A percentile compares a stretch with the other conserved stretches of the same genome.
phyloP scores from a whole-genome alignment of 208 protist species.

The Wallacemonas sp. region DNA sequence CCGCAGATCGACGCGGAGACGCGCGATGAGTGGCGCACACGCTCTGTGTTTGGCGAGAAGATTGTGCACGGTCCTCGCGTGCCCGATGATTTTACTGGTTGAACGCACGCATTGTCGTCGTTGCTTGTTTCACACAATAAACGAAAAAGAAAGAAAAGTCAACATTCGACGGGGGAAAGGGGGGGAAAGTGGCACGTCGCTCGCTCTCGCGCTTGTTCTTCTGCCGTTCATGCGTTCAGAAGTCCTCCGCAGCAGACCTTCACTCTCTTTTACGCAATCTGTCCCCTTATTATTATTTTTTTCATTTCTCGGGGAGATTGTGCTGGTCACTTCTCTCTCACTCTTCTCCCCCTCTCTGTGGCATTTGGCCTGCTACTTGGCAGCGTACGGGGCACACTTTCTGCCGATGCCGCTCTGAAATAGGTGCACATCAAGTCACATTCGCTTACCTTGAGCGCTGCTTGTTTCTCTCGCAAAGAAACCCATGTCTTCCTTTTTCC shows the following conservation, averaged over 20 bases:
- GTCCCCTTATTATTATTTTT: not conserved
- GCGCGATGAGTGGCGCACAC: slow-evolving; percentile 60
- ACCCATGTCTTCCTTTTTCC: no score
- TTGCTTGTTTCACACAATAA: slow-evolving; percentile 6
- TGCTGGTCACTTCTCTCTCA: no score
- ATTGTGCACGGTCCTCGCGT: slow-evolving; percentile 59
- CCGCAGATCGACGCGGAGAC: slow-evolving; percentile 66
- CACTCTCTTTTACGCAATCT: not conserved
- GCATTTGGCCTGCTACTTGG: no score
- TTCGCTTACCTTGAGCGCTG: no score
- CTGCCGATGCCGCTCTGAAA: no score
- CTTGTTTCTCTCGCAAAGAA: no score
- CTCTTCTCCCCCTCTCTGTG: no score
- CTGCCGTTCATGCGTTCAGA: no score
- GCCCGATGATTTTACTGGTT: slow-evolving; percentile 34
- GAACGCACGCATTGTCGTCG: not conserved
- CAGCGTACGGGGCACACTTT: no score
- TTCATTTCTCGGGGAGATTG: no score
- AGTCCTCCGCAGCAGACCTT: no score
- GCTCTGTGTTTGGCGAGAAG: slow-evolving; percentile 77
- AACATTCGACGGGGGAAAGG: not conserved
- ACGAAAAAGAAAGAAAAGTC: not conserved
- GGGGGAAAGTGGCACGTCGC: not conserved
- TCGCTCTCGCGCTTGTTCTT: not conserved
- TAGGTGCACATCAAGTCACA: no score